Conservation (phyloP, 257 asterid species). For the Craterostigma plantagineum region DNA sequence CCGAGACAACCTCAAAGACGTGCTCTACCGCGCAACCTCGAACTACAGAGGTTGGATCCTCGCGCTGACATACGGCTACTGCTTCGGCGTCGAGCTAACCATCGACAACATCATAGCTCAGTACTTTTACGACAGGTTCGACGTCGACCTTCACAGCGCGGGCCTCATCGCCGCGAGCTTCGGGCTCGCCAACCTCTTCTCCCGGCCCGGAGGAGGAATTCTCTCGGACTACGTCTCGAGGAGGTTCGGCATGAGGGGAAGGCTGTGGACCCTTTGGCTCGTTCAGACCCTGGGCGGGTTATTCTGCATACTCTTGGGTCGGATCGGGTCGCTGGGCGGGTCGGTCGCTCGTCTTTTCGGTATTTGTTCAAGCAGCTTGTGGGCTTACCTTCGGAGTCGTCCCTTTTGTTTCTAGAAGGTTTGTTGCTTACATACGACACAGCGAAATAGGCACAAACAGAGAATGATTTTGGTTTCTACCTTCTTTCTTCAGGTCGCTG, state of each 20-base stretch:
- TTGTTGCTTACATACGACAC: too few relatives aligned
- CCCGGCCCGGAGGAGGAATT: slow-evolving; percentile 74
- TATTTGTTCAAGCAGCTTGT: slow-evolving; percentile 83
- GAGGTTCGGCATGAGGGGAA: slow-evolving; percentile 69
- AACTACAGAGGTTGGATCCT: slow-evolving; percentile 78
- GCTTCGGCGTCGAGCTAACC: slow-evolving; percentile 70
- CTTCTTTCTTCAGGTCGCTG: slow-evolving; percentile 28
- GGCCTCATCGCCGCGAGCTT: slow-evolving; percentile 78
- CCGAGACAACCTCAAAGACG: slow-evolving; percentile 26
- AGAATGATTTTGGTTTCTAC: neutral
- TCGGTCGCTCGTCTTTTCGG: slow-evolving; percentile 55
- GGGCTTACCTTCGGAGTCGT: slow-evolving; percentile 84
- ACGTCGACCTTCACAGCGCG: slow-evolving; percentile 57
- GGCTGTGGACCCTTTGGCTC: slow-evolving; percentile 59
- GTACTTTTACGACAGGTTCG: slow-evolving; percentile 60
- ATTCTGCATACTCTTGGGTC: slow-evolving; percentile 47
- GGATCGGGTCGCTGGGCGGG: slow-evolving; percentile 28
- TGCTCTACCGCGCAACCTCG: slow-evolving; percentile 19
- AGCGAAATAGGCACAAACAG: too few relatives aligned
- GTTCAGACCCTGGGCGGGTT: slow-evolving; percentile 63
- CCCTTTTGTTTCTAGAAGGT: slow-evolving; percentile 77
- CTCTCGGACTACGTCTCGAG: slow-evolving; percentile 44
- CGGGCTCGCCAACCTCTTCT: slow-evolving; percentile 55
- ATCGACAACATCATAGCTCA: slow-evolving; percentile 76
- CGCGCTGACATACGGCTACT: slow-evolving; percentile 68